Evolutionary conservation across 2,329 filamentous ascomycete genomes (phyloP), one percentile per base, ranked within the genome.

Genomic region (Stachybotrys echinatus): DNA sequence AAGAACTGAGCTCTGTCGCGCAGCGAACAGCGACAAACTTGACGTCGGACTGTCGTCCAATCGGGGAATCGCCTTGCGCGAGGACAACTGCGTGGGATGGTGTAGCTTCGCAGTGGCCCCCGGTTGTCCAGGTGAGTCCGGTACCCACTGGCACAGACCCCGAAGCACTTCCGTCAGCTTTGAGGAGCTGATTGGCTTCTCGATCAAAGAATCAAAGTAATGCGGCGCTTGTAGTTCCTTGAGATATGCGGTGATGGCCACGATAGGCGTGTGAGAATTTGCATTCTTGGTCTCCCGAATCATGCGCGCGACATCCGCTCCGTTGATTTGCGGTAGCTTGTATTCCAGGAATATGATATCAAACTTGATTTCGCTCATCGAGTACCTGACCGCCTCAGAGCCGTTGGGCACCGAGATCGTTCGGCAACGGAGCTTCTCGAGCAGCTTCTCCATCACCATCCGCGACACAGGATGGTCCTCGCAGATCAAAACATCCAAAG

Each of bases 301-400:
- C 94, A 99, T 99, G 31, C 94, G 87, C 47, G 94, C 92, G 50
- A 99, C 89, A 65, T 99, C 94, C 12, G 90, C 88, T 21, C 94
- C 94, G 60, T 91, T 97, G 62, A 97, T 91, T 63, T 95, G 90
- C 10, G 94, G 92, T 43, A 99, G 75, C 65, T 92, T 95, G 73
- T 91, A 96, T 69, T 99, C 94, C 68, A 96, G 92, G 76, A 99
- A 94, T 65, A 99, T 96, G 60, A 96, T 90, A 69, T 99, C 94
- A 63, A 97, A 99, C 63, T 97, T 95, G 64, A 99, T 92, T 64
- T 97, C 92, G 62, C 92, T 92, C 77, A 95, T 89, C 23, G 94
- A 91, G 69, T 94, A 96, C 20, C 92, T 84, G 60, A 96, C 87
- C 12, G 92, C 94, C 64, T 99, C 94, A 0, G 89, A 86, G 1